Evolutionary conservation across 495 filamentous ascomycete species (phyloP).

Genomic region (Lepidopterella palustris): DNA sequence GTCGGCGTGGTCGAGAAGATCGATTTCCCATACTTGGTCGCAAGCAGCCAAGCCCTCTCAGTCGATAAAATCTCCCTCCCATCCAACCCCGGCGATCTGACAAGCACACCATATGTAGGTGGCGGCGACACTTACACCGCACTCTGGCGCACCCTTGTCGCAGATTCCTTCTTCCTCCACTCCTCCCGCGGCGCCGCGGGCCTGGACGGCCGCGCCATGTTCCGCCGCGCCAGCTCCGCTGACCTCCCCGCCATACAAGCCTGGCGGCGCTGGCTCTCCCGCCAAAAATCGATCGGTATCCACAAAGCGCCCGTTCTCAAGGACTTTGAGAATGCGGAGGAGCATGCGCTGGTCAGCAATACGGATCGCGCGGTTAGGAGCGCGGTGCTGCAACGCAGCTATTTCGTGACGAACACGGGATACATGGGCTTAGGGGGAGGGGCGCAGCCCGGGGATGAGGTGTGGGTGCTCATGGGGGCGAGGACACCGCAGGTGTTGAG

Average conservation of each 20-base stretch:
- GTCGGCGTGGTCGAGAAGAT: not conserved
- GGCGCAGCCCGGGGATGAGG: not conserved
- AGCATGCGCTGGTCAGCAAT: not conserved
- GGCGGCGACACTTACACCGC: slow-evolving; percentile 5
- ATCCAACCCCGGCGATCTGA: not conserved
- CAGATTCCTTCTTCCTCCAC: not conserved
- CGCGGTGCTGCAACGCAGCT: slow-evolving; percentile 3
- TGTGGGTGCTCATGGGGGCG: slow-evolving; percentile 1
- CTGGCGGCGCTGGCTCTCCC: slow-evolving; percentile 8
- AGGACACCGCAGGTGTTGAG: slow-evolving; percentile 4
- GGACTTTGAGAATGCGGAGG: slow-evolving; percentile 2
- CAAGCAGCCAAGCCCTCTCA: not conserved
- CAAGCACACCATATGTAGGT: not conserved
- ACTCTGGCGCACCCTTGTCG: slow-evolving; percentile 5
- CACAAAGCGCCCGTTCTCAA: not conserved
- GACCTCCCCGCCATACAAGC: slow-evolving; percentile 6
- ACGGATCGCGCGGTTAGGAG: slow-evolving; percentile 6
- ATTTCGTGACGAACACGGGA: slow-evolving; percentile 1
- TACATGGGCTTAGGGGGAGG: slow-evolving; percentile 7
- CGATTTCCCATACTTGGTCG: not conserved
- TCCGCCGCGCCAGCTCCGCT: slow-evolving; percentile 1
- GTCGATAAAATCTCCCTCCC: slow-evolving; percentile 5
- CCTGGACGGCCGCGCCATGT: slow-evolving; percentile 3
- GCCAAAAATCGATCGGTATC: not conserved
- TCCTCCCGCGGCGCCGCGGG: not conserved